Conservation (phyloP, 2,329 filamentous ascomycete genomes). For the Cucurbitaria berberidis region DNA sequence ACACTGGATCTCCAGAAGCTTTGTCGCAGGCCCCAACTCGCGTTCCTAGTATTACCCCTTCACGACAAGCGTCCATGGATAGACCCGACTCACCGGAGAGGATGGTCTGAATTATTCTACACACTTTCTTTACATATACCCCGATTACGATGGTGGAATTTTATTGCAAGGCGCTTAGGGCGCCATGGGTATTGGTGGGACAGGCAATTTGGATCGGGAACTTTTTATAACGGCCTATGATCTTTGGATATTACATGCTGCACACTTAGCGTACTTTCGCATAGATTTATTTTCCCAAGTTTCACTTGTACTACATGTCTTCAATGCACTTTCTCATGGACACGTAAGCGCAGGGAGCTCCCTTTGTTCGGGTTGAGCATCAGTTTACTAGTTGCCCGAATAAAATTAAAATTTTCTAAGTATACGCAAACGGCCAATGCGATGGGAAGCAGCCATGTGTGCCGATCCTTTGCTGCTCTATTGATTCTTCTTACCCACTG, state of each 20-base stretch:
- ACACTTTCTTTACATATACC: background rate
- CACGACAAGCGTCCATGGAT: constrained; percentile 19
- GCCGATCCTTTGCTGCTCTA: too few species aligned
- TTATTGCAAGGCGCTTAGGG: background rate
- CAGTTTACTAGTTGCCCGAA: constrained; percentile 28
- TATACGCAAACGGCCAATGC: background rate
- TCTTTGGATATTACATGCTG: background rate
- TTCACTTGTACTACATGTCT: background rate
- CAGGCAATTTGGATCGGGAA: background rate
- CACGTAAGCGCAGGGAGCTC: constrained; percentile 41
- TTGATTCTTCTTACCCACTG: background rate
- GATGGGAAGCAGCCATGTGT: too few species aligned
- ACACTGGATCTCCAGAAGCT: constrained; percentile 7
- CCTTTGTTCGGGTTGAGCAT: constrained; percentile 36
- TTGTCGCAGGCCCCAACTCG: constrained; percentile 32
- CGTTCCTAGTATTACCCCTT: constrained; percentile 23
- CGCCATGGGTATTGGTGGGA: background rate
- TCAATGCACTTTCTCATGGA: constrained; percentile 8
- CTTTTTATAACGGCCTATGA: background rate
- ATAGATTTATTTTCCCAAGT: background rate
- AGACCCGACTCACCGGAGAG: constrained; percentile 13
- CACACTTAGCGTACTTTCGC: background rate
- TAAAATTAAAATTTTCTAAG: background rate
- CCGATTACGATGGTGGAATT: background rate
- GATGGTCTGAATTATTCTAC: constrained; percentile 14